Percentiles rank a stretch among this genome's conserved stretches.
Conservation (phyloP, 441 rosid species). For the Cnidoscolus chayamansa region DNA sequence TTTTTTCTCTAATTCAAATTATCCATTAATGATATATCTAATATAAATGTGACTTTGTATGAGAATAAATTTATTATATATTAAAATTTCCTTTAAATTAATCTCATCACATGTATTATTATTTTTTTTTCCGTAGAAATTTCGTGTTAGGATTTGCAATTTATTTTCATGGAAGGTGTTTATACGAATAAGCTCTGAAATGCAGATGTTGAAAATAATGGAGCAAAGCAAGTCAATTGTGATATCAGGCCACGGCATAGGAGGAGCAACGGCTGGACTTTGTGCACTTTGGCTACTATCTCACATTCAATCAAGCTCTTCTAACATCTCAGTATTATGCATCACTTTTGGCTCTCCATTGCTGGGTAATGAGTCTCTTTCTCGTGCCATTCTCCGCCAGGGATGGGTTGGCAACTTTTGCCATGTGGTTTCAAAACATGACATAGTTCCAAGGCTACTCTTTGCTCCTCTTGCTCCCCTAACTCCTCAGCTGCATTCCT, state of each 20-base stretch:
- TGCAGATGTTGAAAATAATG: slow-evolving; percentile 40
- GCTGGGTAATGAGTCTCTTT: slow-evolving; percentile 59
- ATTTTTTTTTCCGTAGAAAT: no score
- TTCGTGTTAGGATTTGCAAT: no score
- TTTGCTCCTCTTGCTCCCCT: slow-evolving; percentile 33
- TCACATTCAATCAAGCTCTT: slow-evolving; percentile 25
- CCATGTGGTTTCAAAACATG: slow-evolving; percentile 58
- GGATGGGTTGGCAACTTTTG: slow-evolving; percentile 68
- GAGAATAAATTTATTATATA: no score
- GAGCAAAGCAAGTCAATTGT: slow-evolving; percentile 49
- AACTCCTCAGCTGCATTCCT: slow-evolving; percentile 21
- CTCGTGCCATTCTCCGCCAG: slow-evolving; percentile 42
- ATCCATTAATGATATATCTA: no score
- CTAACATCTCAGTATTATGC: slow-evolving; percentile 45
- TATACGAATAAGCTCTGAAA: neutral
- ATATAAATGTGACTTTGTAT: no score
- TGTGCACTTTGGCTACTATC: slow-evolving; percentile 74
- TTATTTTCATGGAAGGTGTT: no score
- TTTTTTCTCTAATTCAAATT: no score
- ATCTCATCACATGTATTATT: no score
- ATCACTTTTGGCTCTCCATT: slow-evolving; percentile 82
- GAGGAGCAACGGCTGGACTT: slow-evolving; percentile 68
- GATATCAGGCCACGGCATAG: slow-evolving; percentile 66
- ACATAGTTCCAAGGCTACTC: slow-evolving; percentile 53
- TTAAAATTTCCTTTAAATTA: no score